Evolutionary conservation across 2,329 filamentous ascomycete genomes (phyloP).

Genomic region (Exophiala lecanii-corni): DNA sequence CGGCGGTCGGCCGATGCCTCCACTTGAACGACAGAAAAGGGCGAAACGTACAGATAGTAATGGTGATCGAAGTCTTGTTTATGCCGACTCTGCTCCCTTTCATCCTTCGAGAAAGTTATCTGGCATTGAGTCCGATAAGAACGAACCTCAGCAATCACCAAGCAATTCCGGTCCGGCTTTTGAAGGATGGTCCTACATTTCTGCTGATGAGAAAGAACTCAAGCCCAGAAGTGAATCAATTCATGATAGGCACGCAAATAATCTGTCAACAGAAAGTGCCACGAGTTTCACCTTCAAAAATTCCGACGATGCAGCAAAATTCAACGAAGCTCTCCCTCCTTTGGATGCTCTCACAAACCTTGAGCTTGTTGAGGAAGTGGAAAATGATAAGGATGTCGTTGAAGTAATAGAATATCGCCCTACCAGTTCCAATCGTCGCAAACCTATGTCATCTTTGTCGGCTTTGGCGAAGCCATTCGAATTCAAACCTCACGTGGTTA

Average conservation of each 20-base stretch:
- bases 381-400: constrained; percentile 1
- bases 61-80: constrained; percentile 69
- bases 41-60: constrained; percentile 58
- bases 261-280: constrained; percentile 40
- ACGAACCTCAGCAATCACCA: not conserved
- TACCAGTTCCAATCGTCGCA: constrained; percentile 12
- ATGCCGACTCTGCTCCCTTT: constrained; percentile 52
- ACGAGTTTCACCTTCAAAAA: constrained; percentile 56
- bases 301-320: constrained; percentile 40
- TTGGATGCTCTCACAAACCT: constrained; percentile 3
- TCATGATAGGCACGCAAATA: constrained; percentile 35
- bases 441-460: constrained; percentile 59
- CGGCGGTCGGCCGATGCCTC: constrained; percentile 59
- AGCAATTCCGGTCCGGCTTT: not conserved
- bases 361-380: not conserved
- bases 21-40: constrained; percentile 69
- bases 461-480: constrained; percentile 67
- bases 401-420: not conserved
- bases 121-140: not conserved
- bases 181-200: constrained; percentile 27
- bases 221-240: constrained; percentile 34
- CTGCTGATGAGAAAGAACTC: constrained; percentile 30
- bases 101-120: not conserved
- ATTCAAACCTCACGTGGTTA: constrained; percentile 36
- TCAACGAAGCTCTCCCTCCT: constrained; percentile 51